These are phyloP conservation scores for Komagataella kurtzmanii DNA, from an alignment of 805 yeast genomes.

Conservation along the genomic window DNA sequence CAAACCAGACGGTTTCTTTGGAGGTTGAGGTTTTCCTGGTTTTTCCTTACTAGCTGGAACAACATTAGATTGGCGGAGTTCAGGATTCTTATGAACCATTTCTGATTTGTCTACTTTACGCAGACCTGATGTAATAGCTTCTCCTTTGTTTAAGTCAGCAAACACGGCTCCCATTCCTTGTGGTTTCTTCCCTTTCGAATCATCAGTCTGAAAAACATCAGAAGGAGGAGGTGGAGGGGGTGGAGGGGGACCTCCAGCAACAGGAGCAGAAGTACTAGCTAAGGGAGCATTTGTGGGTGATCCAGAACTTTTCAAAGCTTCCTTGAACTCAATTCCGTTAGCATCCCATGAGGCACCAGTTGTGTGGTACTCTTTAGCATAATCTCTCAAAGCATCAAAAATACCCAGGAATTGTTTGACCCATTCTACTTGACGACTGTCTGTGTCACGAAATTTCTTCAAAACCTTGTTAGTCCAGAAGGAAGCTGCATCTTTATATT, in stretches of 20 bases:
- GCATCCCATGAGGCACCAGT: conserved; percentile 79
- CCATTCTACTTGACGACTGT: conserved; percentile 67
- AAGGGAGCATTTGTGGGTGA: conserved; percentile 14
- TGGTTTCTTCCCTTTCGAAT: conserved; percentile 11
- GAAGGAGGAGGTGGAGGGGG: conserved; percentile 88
- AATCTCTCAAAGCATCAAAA: conserved; percentile 57
- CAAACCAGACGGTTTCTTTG: conserved; percentile 67
- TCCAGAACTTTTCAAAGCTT: conserved; percentile 21
- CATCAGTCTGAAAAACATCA: conserved; percentile 35
- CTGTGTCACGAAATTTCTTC: conserved; percentile 70
- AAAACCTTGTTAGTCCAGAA: conserved; percentile 89
- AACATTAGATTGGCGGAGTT: conserved; percentile 45
- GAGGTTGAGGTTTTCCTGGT: conserved; percentile 55
- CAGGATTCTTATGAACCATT: conserved; percentile 90
- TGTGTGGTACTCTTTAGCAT: conserved; percentile 65
- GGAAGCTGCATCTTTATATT: conserved; percentile 81
- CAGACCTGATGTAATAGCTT: conserved; percentile 67
- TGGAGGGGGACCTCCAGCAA: conserved; percentile 58
- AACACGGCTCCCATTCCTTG: conserved; percentile 66
- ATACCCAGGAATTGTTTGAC: conserved; percentile 49
- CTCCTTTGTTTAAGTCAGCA: conserved; percentile 82
- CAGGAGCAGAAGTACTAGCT: conserved; percentile 22
- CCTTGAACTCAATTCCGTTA: conserved; percentile 43
- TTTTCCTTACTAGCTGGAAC: conserved; percentile 23
- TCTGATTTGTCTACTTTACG: conserved; percentile 88